Base-by-base conservation (phyloP, 805 yeast genomes). In the Wickerhamiella dianesei region DNA sequence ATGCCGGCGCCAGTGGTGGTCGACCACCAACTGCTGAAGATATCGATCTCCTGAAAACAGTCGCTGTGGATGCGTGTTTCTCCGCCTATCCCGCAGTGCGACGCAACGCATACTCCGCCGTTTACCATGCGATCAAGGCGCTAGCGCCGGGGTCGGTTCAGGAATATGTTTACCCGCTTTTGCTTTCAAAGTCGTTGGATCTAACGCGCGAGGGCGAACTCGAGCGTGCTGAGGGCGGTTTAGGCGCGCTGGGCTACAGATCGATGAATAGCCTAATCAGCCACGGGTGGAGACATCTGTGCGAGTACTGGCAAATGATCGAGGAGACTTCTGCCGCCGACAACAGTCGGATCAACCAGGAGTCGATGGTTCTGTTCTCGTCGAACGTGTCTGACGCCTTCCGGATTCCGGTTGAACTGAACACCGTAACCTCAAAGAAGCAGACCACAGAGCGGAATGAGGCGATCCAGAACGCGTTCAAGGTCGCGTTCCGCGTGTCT, bases 41-140 rank as follows among this genome's bases (percentile, higher is more conserved):
- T 52, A 73, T 69, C 46, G 46, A 67, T 1, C 63, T 92, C 36
- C 61, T 92, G 37, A 70, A 68, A 43, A 94, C 86, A 59, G 67
- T 88, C 6, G 76, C 82, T 13, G 61, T 65, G 12, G 60, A 82
- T 19, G 70, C 88, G 0, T 51, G 55, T 35, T 71, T 82, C 6
- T 83, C 95, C 0, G 69, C 80, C 0, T 89, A 84, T 58, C 66
- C 79, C 0, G 77, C 77, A 3, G 75, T 83, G n/a, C 73, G 86
- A 1, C 67, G 71, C 8, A 74, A 80, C 18, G 94, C 95, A 0
- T 85, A 82, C 46, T 62, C 73, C 0, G 74, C 82, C 1, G 63
- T 92, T 47, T 72, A 76, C 2, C 79, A 80, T 22, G 76, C 83
- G 1, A 74, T 83, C 71, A 80, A 77, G 54, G 76, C 82, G 48